Percentiles rank a stretch among this genome's conserved stretches.
Conservation (phyloP, 257 asterid species). For the Nicotiana undulata region DNA sequence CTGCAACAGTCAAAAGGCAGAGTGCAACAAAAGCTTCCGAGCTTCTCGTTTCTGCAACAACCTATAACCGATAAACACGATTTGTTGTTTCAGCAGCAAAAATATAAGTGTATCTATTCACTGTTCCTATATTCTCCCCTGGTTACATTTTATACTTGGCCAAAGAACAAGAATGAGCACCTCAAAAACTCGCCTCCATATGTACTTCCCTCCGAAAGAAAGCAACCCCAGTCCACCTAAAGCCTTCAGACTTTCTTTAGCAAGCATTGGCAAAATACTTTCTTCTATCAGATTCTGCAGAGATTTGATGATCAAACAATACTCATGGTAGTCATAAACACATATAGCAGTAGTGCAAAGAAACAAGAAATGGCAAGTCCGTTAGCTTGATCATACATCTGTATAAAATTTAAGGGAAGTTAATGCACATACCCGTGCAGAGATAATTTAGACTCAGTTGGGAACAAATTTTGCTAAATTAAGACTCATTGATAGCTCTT, state of each 20-base stretch:
- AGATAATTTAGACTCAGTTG: not conserved
- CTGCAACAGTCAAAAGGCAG: constrained; percentile 94
- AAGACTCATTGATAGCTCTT: not conserved
- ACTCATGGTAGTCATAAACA: not conserved
- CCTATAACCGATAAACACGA: constrained; percentile 43
- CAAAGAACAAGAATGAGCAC: constrained; percentile 30
- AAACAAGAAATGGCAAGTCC: not conserved
- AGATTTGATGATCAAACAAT: not conserved
- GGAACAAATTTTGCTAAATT: not conserved
- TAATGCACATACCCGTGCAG: not conserved
- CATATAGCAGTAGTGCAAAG: constrained; percentile 12
- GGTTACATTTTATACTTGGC: constrained; percentile 3
- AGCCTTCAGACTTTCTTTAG: constrained; percentile 88
- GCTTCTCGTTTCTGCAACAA: constrained; percentile 95
- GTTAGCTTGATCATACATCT: not conserved
- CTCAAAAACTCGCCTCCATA: constrained; percentile 91
- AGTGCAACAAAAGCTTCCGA: constrained; percentile 98
- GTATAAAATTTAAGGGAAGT: not conserved
- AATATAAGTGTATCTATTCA: constrained; percentile 7
- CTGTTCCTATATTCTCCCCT: constrained; percentile 4
- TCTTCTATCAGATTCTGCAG: constrained; percentile 69
- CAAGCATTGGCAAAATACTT: constrained; percentile 92
- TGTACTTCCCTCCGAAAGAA: constrained; percentile 87
- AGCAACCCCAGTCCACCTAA: constrained; percentile 83
- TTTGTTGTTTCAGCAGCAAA: constrained; percentile 11